Evolutionary conservation across 2,329 filamentous ascomycete genomes (phyloP), one percentile per base, ranked within the genome.

Genomic region (Sporothrix brasiliensis): DNA sequence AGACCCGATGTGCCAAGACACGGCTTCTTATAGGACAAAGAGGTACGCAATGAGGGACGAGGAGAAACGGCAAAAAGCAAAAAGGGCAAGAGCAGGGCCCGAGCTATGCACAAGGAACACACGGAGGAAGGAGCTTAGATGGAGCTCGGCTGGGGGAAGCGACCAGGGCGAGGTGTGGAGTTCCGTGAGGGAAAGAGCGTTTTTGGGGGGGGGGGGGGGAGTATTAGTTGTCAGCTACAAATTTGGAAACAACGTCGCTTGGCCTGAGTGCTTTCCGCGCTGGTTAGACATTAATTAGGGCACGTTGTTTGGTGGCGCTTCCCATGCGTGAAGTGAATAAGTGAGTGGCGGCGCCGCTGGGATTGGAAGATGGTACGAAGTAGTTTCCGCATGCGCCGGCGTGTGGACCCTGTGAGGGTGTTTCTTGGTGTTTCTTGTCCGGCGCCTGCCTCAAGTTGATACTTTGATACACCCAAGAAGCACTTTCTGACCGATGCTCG

Each of bases 11-110:
- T 58, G 67, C 67, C 53, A 68, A 68, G 67, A 68, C 67, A 58
- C 52, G 41, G 53, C 67, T 61, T 69, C 67, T 69, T 69, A 69
- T 69, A 69, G 16, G 44, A 69, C 67, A 69, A 58, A 68, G 67
- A 47, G 66, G 66, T 68, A 68, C 66, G n/a, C 52, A 54, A 44
- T 54, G 56, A 50, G 1, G 30, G 34, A 1, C 14, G 44, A 39
- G 67, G 21, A 14, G 52, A 49, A 47, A 14, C 24, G 58, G 7
- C 39, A n/a, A 50, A 50, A 16, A 52, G 7, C 39, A n/a, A 50
- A 50, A 16, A 52, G 27, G 30, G 53, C 13, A 52, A 27, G 47
- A 44, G 53, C 13, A 63, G n/a, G 5, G 67, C n/a, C 53, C 19
- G 56, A 53, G 41, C 19, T 50, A 34, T 21, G 66, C 34, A 34